A percentile compares a stretch with the other conserved stretches of the same genome.
These are phyloP conservation scores for Oryza meyeriana DNA, from an alignment of 176 grass and related monocot genomes.

Conservation along the genomic window DNA sequence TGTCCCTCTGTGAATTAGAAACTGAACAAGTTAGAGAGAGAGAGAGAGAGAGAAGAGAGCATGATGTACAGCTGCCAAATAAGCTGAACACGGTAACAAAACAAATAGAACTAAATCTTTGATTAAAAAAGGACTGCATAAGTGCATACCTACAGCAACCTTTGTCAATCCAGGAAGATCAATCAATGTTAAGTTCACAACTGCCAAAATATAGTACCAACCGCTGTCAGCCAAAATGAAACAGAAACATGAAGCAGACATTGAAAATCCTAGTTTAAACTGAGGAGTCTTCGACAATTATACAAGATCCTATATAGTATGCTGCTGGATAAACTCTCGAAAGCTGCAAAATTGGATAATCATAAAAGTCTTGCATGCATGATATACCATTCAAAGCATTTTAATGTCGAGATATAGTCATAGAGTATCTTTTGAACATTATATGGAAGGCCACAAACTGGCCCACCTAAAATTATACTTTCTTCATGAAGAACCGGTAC, in stretches of 20 bases:
- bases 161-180: conserved; percentile 82
- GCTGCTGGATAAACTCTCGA: background rate
- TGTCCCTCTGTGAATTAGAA: conserved; percentile 66
- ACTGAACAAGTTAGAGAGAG: conserved; percentile 12
- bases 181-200: conserved; percentile 86
- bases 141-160: conserved; percentile 73
- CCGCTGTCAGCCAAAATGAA: background rate
- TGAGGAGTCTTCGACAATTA: background rate
- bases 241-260: background rate
- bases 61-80: background rate
- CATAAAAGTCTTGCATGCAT: background rate
- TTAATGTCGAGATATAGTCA: background rate
- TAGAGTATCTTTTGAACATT: background rate
- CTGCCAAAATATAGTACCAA: conserved; percentile 40
- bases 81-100: background rate
- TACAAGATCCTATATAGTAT: background rate
- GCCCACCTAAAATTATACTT: background rate
- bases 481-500: background rate
- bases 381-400: background rate
- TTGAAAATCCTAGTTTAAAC: background rate
- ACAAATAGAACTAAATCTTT: background rate
- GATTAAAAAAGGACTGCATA: conserved; percentile 11
- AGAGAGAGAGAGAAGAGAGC: too few relatives aligned
- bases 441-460: background rate
- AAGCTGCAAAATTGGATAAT: background rate